Evolutionary conservation across 2,329 filamentous ascomycete genomes (phyloP).

Genomic region (Talaromyces sp.): DNA sequence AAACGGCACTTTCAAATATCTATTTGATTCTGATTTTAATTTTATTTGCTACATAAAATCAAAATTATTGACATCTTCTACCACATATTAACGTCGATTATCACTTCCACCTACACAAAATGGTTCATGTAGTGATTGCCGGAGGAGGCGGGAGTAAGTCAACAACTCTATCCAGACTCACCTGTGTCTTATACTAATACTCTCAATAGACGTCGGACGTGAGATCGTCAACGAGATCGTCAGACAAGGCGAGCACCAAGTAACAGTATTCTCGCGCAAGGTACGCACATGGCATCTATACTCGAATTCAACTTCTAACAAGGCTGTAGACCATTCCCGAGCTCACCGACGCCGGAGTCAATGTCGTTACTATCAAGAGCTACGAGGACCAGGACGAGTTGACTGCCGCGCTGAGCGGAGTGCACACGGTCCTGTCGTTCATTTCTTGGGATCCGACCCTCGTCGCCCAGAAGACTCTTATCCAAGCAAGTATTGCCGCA

Average conservation of each 20-base stretch:
- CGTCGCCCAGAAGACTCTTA: conserved; percentile 6
- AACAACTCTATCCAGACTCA: background rate
- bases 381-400: conserved; percentile 2
- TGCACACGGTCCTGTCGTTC: conserved; percentile 7
- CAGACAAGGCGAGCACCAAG: background rate
- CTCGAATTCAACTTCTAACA: background rate
- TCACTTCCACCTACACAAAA: background rate
- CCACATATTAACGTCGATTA: background rate
- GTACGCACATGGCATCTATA: background rate
- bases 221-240: background rate
- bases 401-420: background rate
- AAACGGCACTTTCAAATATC: background rate
- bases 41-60: background rate
- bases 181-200: background rate
- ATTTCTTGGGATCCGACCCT: conserved; percentile 1
- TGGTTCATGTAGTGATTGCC: background rate
- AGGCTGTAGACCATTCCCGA: background rate
- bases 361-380: background rate
- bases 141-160: background rate
- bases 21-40: background rate
- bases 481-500: conserved; percentile 1
- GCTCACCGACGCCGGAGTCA: background rate
- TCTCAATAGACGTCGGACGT: background rate
- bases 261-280: background rate
- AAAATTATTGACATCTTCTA: background rate